Evolutionary conservation across 202 grass and related monocot genomes (phyloP).

Genomic region (Digitaria exilis): DNA sequence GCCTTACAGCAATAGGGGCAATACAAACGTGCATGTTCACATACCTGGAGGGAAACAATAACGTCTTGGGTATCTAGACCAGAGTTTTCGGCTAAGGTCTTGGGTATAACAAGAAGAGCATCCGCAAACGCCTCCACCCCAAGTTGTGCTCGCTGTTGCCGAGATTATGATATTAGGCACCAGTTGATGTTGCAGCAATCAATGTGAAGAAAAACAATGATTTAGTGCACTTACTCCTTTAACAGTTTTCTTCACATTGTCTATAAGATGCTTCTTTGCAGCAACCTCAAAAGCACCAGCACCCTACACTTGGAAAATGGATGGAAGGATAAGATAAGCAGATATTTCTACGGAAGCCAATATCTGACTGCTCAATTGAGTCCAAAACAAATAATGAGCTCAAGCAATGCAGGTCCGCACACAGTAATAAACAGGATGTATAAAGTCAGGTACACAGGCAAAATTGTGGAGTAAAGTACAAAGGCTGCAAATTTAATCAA

Average conservation of each 20-base stretch:
- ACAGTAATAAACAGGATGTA: not conserved
- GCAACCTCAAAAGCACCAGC: slow-evolving; percentile 96
- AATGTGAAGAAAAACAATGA: not conserved
- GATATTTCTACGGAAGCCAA: not conserved
- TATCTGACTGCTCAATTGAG: not conserved
- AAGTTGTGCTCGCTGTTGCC: slow-evolving; percentile 84
- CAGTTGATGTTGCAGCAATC: not conserved
- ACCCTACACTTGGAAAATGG: slow-evolving; percentile 50
- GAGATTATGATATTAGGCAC: not conserved
- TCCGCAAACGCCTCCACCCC: slow-evolving; percentile 96
- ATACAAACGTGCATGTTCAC: not conserved
- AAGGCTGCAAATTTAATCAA: too few species aligned
- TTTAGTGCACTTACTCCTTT: slow-evolving; percentile 68
- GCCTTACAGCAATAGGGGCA: not conserved
- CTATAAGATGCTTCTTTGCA: slow-evolving; percentile 92
- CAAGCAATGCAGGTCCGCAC: not conserved
- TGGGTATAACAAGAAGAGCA: slow-evolving; percentile 94
- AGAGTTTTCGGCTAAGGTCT: slow-evolving; percentile 94
- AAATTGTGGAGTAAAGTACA: not conserved
- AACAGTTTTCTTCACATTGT: slow-evolving; percentile 94
- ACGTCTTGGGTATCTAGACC: slow-evolving; percentile 92
- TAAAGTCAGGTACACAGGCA: not conserved
- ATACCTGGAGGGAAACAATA: slow-evolving; percentile 75
- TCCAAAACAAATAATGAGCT: not conserved
- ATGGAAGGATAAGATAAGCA: not conserved